phyloP scores from a whole-genome alignment of 441 rosid species.

The Sinapis alba region DNA sequence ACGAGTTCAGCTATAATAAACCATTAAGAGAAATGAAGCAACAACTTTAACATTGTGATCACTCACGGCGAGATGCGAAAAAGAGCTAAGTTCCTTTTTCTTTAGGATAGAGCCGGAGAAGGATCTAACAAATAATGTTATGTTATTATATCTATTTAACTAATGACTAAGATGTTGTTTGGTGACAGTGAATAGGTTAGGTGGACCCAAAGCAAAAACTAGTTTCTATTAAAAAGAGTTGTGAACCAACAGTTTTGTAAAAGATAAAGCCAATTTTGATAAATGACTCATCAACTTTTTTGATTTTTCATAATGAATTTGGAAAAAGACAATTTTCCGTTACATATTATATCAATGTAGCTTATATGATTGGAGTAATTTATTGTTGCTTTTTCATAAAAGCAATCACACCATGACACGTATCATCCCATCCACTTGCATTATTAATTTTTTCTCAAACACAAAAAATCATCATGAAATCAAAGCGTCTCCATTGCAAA shows the following conservation, averaged over 20 bases:
- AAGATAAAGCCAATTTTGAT: conserved; percentile 36
- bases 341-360: not conserved
- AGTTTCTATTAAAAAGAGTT: conserved; percentile 10
- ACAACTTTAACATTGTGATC: not conserved
- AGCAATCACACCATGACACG: conserved; percentile 26
- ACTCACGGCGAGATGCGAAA: not conserved
- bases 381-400: not conserved
- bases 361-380: conserved; percentile 30
- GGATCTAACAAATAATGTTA: too few relatives aligned
- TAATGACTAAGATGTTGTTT: conserved; percentile 27
- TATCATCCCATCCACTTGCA: conserved; percentile 18
- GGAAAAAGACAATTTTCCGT: conserved; percentile 3
- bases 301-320: not conserved
- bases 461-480: conserved; percentile 5
- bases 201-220: not conserved
- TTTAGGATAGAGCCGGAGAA: not conserved
- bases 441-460: not conserved
- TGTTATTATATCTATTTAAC: not conserved
- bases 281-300: conserved; percentile 30
- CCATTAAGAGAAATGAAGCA: too few relatives aligned
- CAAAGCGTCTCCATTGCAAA: conserved; percentile 30
- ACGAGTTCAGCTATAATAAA: too few relatives aligned
- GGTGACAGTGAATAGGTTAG: conserved; percentile 37
- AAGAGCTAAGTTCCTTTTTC: not conserved
- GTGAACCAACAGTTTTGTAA: conserved; percentile 30